These are phyloP conservation scores for Debaryomyces prosopidis DNA, from an alignment of 805 yeast species.

Conservation along the genomic window DNA sequence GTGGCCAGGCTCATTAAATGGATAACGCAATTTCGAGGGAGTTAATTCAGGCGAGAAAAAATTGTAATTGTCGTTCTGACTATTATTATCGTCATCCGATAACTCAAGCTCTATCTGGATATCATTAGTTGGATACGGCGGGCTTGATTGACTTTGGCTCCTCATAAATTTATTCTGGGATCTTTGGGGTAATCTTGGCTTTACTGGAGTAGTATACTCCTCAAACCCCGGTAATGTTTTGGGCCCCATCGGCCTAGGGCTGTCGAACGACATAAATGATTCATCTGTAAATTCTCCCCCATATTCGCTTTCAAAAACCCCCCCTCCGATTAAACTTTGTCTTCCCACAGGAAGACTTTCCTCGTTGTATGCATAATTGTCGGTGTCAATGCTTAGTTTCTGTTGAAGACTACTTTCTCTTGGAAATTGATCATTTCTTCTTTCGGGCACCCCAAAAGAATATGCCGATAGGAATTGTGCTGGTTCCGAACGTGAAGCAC, in stretches of 20 bases:
- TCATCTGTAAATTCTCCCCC: slow-evolving; percentile 18
- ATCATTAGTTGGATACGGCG: slow-evolving; percentile 6
- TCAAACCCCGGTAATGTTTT: slow-evolving; percentile 30
- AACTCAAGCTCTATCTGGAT: slow-evolving; percentile 2
- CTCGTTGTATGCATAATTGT: not conserved
- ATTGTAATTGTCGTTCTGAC: not conserved
- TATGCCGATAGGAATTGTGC: not conserved
- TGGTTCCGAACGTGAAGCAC: not conserved
- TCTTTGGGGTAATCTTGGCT: not conserved
- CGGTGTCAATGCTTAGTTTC: not conserved
- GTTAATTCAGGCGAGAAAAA: not conserved
- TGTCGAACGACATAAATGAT: slow-evolving; percentile 24
- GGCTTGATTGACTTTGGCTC: not conserved
- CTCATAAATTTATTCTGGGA: not conserved
- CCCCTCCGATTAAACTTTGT: not conserved
- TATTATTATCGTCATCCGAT: not conserved
- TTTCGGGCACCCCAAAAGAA: not conserved
- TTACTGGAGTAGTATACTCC: not conserved
- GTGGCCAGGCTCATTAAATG: not conserved
- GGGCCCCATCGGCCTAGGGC: slow-evolving; percentile 43
- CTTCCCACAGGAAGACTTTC: not conserved
- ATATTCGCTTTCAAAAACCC: not conserved
- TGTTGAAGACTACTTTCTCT: not conserved
- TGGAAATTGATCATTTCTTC: not conserved
- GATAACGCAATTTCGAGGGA: not conserved